Conservation (phyloP, 257 asterid genomes). For the Catharanthus roseus region DNA sequence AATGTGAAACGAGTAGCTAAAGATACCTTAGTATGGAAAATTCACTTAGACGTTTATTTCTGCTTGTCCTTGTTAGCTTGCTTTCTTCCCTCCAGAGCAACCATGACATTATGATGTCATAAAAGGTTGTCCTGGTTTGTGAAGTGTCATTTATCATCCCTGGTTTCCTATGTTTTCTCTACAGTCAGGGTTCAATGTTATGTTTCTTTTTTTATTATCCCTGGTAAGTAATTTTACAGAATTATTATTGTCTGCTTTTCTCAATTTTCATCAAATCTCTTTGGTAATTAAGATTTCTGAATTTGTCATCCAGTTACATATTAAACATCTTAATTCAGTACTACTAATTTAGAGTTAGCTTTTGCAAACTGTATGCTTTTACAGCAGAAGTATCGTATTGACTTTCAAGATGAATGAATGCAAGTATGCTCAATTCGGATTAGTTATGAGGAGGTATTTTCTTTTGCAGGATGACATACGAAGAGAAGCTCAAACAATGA, state of each 20-base stretch:
- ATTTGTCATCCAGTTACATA: neutral
- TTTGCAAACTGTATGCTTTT: neutral
- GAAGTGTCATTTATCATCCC: no score
- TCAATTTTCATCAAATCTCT: neutral
- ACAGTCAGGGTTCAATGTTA: neutral
- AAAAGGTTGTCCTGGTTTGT: no score
- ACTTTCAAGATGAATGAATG: neutral
- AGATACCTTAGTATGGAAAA: neutral
- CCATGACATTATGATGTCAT: no score
- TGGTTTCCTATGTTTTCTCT: neutral
- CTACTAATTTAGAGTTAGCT: neutral
- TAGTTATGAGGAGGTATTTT: neutral
- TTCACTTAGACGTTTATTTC: neutral
- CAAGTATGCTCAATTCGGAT: neutral
- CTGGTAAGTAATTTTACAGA: neutral
- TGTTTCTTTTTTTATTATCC: neutral
- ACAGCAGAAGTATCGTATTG: neutral
- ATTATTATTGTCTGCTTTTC: neutral
- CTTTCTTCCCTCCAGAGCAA: no score
- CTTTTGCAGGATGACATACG: slow-evolving; percentile 87
- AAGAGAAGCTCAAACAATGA: slow-evolving; percentile 96
- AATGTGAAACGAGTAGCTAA: neutral
- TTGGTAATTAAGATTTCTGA: neutral
- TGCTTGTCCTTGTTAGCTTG: neutral
- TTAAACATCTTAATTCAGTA: neutral